A percentile compares a stretch with the other conserved stretches of the same genome.
Conservation (phyloP, 2,329 filamentous ascomycete species). For the Aureobasidium sp. region DNA sequence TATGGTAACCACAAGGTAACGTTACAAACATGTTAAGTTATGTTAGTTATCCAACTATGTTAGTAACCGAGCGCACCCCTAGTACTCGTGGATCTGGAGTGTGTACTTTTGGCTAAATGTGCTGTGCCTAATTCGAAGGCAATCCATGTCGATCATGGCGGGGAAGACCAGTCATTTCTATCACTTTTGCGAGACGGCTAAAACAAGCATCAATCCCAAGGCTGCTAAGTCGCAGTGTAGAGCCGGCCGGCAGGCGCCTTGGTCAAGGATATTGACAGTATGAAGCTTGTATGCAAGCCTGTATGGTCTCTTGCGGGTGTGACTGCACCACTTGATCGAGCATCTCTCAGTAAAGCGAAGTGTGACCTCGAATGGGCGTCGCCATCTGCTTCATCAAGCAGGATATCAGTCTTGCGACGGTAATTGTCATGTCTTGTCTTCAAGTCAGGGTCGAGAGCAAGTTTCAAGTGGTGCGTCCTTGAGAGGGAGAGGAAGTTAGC, state of each 20-base stretch:
- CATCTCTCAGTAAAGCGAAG: neutral
- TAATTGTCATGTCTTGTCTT: neutral
- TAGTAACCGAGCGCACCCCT: too few species aligned
- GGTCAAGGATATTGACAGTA: neutral
- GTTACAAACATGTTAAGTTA: too few species aligned
- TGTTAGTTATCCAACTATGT: too few species aligned
- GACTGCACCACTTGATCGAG: neutral
- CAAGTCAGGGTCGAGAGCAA: neutral
- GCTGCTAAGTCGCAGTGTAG: neutral
- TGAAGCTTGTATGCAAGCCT: neutral
- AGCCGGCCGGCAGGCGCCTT: neutral
- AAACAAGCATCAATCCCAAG: neutral
- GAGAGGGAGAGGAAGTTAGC: neutral
- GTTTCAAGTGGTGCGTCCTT: too few species aligned
- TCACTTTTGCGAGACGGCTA: neutral
- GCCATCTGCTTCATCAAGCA: too few species aligned
- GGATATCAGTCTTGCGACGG: neutral
- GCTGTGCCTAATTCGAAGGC: neutral
- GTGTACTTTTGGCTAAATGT: slow-evolving; percentile 7
- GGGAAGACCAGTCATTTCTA: neutral
- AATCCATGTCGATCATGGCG: slow-evolving; percentile 1
- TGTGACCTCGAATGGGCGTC: too few species aligned
- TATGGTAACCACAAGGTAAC: too few species aligned
- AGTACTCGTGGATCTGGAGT: neutral
- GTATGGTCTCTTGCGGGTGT: neutral